phyloP scores from a whole-genome alignment of 1,284 basidiomycete genomes.

The Ustilago cynodontis region DNA sequence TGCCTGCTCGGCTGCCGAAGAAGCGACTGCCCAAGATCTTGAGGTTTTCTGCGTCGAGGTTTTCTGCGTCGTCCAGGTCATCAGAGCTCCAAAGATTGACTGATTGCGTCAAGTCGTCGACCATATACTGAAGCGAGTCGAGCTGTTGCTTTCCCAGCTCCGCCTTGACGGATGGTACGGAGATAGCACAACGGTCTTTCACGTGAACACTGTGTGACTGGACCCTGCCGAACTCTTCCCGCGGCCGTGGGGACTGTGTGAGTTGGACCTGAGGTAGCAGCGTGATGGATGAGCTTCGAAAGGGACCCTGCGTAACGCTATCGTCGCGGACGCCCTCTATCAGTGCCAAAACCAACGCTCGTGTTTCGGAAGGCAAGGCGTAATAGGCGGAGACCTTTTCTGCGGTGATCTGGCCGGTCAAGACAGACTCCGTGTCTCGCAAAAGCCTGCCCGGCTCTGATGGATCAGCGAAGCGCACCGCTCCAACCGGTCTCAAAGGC shows the following conservation, averaged over 20 bases:
- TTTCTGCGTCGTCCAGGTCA: conserved; percentile 25
- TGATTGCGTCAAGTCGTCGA: conserved; percentile 56
- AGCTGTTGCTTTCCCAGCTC: conserved; percentile 45
- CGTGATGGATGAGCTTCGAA: background rate
- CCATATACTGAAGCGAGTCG: conserved; percentile 60
- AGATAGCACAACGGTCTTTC: conserved; percentile 31
- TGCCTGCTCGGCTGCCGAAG: conserved; percentile 52
- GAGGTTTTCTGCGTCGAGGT: conserved; percentile 43
- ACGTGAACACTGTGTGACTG: background rate
- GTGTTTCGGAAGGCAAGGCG: conserved; percentile 25
- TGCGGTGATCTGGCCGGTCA: conserved; percentile 21
- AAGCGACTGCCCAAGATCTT: conserved; percentile 58
- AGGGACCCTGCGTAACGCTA: background rate
- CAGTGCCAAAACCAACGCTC: conserved; percentile 29
- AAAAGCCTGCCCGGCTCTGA: background rate
- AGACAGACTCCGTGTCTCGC: background rate
- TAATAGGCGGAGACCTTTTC: conserved; percentile 35
- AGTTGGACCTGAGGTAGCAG: conserved; percentile 25
- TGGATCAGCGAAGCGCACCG: conserved; percentile 27
- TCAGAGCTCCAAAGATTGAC: conserved; percentile 37
- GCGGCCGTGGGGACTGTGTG: conserved; percentile 1
- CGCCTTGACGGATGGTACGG: conserved; percentile 40
- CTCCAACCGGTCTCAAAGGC: background rate
- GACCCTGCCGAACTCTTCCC: background rate
- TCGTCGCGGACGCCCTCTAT: conserved; percentile 27